Base-by-base conservation (phyloP, 2,329 filamentous ascomycete genomes). In the Paramyrothecium roridum region DNA sequence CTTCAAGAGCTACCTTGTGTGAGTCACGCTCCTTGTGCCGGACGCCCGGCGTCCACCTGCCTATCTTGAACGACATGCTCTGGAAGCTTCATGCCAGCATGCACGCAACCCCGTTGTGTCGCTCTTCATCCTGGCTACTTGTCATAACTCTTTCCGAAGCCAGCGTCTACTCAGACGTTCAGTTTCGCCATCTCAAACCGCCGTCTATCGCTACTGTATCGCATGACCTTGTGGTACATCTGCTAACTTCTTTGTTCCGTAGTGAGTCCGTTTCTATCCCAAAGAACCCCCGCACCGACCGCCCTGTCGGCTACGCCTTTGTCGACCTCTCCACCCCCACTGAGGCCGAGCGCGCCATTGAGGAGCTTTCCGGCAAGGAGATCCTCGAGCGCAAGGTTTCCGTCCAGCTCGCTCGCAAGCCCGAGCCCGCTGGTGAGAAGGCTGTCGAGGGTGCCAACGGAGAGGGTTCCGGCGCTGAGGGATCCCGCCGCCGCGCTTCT, bases 1-100 rank as follows among this genome's bases (percentile, higher is more conserved):
- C 86, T 99, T 99, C 89, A 93, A 95, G 85, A 90, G 88, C 79
- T 98, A 96, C 85, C 89, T 95, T 83, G 91, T 99, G 95, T 99
- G 86, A 85, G 93, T 90, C 50, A 49, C 47, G 50, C 56, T 50
- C 53, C 26, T 30, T 30, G 26, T 10, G 26, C 26, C 45, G 21
- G 52, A 10, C 47, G n/a, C 26, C 26, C 26, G 10, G 10, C 26
- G 26, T 30, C 26, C 26, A 30, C 26, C 26, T 30, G 4, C 26
- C 26, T 30, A 30, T 10, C 26, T 30, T 30, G 6, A 4, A 30
- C 10, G 10, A 30, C 26, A 4, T 6, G 4, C 10, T 30, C 4
- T 30, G 26, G 26, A 30, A 30, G 26, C 19, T 30, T 30, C 50
- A 50, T 52, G 48, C 47, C 48, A n/a, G 21, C 50, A 49, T 50